Evolutionary conservation across 106 monocot species (phyloP), one percentile per base, ranked within the genome.

Genomic region (Xerophyta viscosa): DNA sequence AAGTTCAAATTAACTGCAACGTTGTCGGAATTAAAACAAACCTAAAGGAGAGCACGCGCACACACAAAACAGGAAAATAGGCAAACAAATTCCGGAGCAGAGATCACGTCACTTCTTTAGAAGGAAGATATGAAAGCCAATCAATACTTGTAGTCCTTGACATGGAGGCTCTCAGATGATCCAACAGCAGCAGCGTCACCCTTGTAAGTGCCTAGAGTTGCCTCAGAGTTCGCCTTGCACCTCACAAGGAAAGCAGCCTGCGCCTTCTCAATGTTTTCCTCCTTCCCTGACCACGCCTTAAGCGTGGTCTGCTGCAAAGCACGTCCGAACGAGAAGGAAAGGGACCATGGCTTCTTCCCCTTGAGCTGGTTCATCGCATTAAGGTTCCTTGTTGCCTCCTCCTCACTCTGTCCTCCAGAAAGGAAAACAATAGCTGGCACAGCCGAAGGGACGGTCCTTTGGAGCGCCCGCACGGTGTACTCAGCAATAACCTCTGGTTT

Each of bases 221-320:
- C 74, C 58, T 68, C 74, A 0, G 74, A 75, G 57, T 75, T 75
- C 7, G 76, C 76, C 76, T 77, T 77, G 70, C 76, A 77, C 70
- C 76, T 69, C 2, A 60, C 31, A 29, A 77, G 70, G 54, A 77
- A 65, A 0, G 70, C 76, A 10, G 70, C 65, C 54, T 54, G 33
- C 2, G 76, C 76, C 60, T 77, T 77, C 65, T 70, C 48, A 6
- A 77, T 21, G 17, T 77, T 77, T 70, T 77, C 76, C 59, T 29
- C 60, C 55, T 77, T 77, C 8, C 76, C 77, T 12, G 47, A 21
- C 77, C 77, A 77, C 0, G 77, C 60, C 71, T 77, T 77, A 50
- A 77, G 77, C 0, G 70, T 77, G 65, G 70, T 77, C 55, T 65
- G 60, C 66, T 77, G 77, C 8, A 77, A 60, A 3, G 77, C 77